Percentiles rank a stretch among this genome's conserved stretches.
phyloP scores from a whole-genome alignment of 2,329 filamentous ascomycete genomes.

The Penicillium italicum region DNA sequence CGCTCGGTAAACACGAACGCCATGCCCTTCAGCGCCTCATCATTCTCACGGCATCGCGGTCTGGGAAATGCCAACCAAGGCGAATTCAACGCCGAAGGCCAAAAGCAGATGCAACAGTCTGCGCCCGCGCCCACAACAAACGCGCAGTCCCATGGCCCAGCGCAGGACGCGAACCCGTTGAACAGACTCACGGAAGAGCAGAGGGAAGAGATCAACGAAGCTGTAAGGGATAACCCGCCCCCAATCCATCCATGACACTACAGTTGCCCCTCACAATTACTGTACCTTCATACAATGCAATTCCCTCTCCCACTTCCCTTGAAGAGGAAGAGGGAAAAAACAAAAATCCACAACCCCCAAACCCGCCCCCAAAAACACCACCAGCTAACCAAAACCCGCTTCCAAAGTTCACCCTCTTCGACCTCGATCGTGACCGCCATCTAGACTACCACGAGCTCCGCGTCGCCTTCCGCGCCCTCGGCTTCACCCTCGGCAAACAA shows the following conservation, averaged over 20 bases:
- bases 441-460: slow-evolving; percentile 99
- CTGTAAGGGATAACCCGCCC: slow-evolving; percentile 58
- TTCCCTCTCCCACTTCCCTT: background rate
- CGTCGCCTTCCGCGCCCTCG: slow-evolving; percentile 90
- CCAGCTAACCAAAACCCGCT: background rate
- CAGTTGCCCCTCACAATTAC: background rate
- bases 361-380: background rate
- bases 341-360: background rate
- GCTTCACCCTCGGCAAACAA: slow-evolving; percentile 83
- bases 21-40: slow-evolving; percentile 43
- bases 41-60: slow-evolving; percentile 41
- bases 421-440: slow-evolving; percentile 88
- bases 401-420: slow-evolving; percentile 82
- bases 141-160: slow-evolving; percentile 42
- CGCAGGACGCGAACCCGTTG: slow-evolving; percentile 48
- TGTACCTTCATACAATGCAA: background rate
- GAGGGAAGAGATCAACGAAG: slow-evolving; percentile 87
- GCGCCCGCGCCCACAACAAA: slow-evolving; percentile 38
- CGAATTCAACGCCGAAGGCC: slow-evolving; percentile 28
- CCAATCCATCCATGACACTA: background rate
- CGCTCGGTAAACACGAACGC: slow-evolving; percentile 43
- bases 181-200: slow-evolving; percentile 76
- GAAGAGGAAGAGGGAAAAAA: background rate
- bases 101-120: slow-evolving; percentile 29
- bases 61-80: slow-evolving; percentile 27